These are phyloP conservation scores for Wallacemonas sp. DNA, from an alignment of 208 protist genomes.

Conservation along the genomic window DNA sequence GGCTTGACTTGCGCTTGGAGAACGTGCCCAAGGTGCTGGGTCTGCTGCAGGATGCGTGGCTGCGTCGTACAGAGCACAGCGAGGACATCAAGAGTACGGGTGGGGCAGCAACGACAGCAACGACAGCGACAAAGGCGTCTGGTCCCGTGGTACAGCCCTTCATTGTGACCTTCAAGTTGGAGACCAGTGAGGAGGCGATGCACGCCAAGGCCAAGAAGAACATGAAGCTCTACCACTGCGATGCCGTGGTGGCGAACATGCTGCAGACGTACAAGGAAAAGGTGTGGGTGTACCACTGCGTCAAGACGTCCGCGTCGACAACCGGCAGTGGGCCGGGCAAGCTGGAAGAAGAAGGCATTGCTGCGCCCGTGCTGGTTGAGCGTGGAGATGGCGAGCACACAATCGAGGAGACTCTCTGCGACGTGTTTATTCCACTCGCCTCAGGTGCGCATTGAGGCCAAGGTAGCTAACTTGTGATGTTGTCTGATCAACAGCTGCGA, in stretches of 20 bases:
- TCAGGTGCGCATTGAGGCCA: too few relatives aligned
- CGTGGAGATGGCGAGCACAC: conserved; percentile 31
- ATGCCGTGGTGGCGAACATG: conserved; percentile 84
- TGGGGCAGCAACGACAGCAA: too few relatives aligned
- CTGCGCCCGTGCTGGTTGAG: conserved; percentile 30
- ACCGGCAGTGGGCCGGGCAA: neutral
- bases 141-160: conserved; percentile 28
- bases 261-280: conserved; percentile 79
- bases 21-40: conserved; percentile 76
- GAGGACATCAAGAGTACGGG: too few relatives aligned
- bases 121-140: too few relatives aligned
- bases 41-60: conserved; percentile 54
- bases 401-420: conserved; percentile 56
- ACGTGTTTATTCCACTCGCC: conserved; percentile 47
- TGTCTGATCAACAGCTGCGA: too few relatives aligned
- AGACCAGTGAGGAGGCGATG: conserved; percentile 71
- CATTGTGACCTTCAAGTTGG: conserved; percentile 83
- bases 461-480: too few relatives aligned
- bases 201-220: conserved; percentile 72
- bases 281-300: conserved; percentile 70
- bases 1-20: conserved; percentile 59
- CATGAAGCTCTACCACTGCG: conserved; percentile 59
- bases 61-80: conserved; percentile 25
- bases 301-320: too few relatives aligned
- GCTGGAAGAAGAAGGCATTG: conserved; percentile 14